phyloP scores from a whole-genome alignment of 139 green algal genomes.

The Chlorokybus atmophyticus region DNA sequence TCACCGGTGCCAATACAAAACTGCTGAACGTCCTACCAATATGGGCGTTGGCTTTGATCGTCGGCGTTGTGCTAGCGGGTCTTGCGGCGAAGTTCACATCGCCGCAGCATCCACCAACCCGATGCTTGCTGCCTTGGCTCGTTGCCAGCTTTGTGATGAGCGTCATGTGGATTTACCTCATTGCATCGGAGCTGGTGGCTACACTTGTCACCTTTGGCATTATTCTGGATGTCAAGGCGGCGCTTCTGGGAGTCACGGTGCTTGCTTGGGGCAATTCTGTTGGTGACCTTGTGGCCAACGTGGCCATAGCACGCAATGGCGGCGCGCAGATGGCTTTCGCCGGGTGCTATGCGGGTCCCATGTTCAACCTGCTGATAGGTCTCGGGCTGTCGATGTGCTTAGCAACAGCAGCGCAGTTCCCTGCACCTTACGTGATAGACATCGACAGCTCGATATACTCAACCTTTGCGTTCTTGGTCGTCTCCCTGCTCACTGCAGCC shows the following conservation, averaged over 20 bases:
- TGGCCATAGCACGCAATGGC: slow-evolving; percentile 25
- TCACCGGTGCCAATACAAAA: no score
- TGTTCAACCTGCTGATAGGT: slow-evolving; percentile 43
- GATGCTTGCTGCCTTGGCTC: slow-evolving; percentile 14
- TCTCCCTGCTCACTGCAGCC: neutral
- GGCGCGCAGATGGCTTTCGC: slow-evolving; percentile 29
- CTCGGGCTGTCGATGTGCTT: slow-evolving; percentile 20
- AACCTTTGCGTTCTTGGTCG: neutral
- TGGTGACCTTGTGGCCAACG: slow-evolving; percentile 34
- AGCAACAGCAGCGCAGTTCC: neutral
- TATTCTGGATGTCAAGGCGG: slow-evolving; percentile 22
- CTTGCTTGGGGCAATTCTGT: slow-evolving; percentile 50
- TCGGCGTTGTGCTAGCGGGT: no score
- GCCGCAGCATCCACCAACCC: no score
- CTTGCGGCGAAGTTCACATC: no score
- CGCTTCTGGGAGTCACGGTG: slow-evolving; percentile 34
- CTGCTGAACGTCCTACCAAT: no score
- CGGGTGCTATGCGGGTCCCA: slow-evolving; percentile 35
- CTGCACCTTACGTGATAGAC: neutral
- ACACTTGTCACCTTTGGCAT: slow-evolving; percentile 21
- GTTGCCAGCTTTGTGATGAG: slow-evolving; percentile 24
- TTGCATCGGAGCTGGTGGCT: slow-evolving; percentile 34
- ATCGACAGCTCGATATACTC: neutral
- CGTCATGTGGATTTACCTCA: slow-evolving; percentile 33
- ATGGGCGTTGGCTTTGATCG: neutral